phyloP scores from a whole-genome alignment of 352 stramenopile genomes.

The Aphanomyces astaci region DNA sequence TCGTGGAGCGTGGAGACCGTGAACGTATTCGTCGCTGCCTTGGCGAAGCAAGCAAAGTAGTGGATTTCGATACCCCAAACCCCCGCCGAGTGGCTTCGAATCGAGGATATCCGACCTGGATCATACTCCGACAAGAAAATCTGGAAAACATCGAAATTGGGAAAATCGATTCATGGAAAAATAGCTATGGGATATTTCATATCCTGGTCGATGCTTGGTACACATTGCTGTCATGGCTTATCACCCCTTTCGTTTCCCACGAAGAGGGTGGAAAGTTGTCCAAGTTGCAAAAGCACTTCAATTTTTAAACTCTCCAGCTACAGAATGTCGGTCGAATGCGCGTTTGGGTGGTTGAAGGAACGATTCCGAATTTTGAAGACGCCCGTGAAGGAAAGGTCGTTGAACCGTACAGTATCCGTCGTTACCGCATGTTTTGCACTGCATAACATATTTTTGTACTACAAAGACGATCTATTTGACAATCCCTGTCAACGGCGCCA shows the following conservation, averaged over 20 bases:
- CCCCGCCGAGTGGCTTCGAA: too few species aligned
- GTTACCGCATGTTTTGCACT: not conserved
- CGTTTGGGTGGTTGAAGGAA: conserved; percentile 1
- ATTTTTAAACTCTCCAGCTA: not conserved
- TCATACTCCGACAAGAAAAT: not conserved
- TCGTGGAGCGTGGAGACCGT: too few species aligned
- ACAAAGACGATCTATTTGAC: conserved; percentile 2
- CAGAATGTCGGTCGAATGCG: conserved; percentile 3
- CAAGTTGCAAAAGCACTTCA: not conserved
- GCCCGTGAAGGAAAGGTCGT: not conserved
- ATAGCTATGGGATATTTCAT: not conserved
- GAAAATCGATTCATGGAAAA: not conserved
- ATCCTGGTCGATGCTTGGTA: not conserved
- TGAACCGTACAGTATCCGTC: not conserved
- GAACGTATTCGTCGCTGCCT: too few species aligned
- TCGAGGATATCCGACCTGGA: not conserved
- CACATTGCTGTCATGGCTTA: not conserved
- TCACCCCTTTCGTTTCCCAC: not conserved
- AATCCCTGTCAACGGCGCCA: not conserved
- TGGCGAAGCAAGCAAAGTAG: too few species aligned
- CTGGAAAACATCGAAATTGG: not conserved
- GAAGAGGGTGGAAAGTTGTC: not conserved
- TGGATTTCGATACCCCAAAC: too few species aligned
- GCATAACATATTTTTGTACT: not conserved
- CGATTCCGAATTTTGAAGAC: conserved; percentile 13